Evolutionary conservation across 345 rosid genomes (phyloP), one percentile per base, ranked within the genome.

Genomic region (Mercurialis annua): DNA sequence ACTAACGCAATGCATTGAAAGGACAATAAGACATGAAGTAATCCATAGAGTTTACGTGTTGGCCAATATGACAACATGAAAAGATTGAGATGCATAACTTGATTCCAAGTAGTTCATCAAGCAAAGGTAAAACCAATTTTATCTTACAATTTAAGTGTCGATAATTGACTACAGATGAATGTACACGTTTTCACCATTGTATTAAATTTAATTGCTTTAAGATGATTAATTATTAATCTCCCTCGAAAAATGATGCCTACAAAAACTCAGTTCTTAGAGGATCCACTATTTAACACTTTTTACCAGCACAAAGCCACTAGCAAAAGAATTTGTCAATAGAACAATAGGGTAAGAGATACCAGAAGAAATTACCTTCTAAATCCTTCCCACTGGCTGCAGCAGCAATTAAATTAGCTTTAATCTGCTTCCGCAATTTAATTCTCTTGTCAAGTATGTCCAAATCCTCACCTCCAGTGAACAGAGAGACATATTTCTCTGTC

Each of bases 371-470:
- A 94, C 99, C 99, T 92, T 95, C 99, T 77, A 95, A 79, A 68
- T 95, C 99, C 79, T 95, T 95, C 72, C 99, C 99, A 68, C 90
- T 88, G 59, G 97, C 93, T 49, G 99, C 92, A 78, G 99, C 98
- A 78, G 93, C 86, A 77, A 89, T 62, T 62, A 92, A 79, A 70
- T 92, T 92, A 43, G 92, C 96, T 81, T 95, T 95, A 66, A 95
- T 86, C 89, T 90, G 98, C 76, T 88, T 86, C 30, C 99, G 92
- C 84, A 95, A 76, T 77, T 77, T 84, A 82, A 87, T 89, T 81
- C 98, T 92, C 72, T 82, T 65, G 69, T 95, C 99, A 71, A 82
- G 69, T 47, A 81, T 71, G 55, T 87, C 92, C 0, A 81, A 62
- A 36, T 83, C 87, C 58, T 87, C 97, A 66, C 86, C 86, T 69